Evolutionary conservation across 1,284 basidiomycete species (phyloP), one percentile per base, ranked within the genome.

Genomic region (Hypsizygus ulmarius): DNA sequence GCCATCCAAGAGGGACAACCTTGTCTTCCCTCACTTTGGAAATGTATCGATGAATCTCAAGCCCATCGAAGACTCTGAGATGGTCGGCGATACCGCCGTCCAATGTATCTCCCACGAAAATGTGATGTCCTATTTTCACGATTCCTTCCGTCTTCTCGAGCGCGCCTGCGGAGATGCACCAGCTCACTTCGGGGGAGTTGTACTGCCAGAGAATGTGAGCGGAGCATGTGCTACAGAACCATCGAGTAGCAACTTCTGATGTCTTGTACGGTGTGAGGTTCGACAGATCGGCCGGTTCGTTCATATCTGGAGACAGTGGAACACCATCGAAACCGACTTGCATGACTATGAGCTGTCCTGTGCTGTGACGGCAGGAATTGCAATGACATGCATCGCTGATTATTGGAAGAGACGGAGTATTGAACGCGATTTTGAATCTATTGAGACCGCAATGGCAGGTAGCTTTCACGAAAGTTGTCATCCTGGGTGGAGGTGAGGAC

Each of bases 381-480:
- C 59, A 62, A 43, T 64, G 60, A 43, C 58, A 63, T 11, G 60
- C 42, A 39, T 51, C 45, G 39, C 32, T 52, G 12, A 39, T 18
- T 19, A 59, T 53, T 1, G 64, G 61, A 2, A 63, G 52, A 21
- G 52, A 51, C 2, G 52, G 41, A 12, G 56, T 60, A 5, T 25
- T 29, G 40, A 64, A 59, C 7, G 58, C 47, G 18, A 65, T 48
- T 19, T 59, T 54, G 54, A 64, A 64, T n/a, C 35, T 36, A 36
- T 65, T 65, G 41, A 45, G 49, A 1, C 57, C 55, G 45, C 64
- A 65, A 30, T 62, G 59, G 57, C 64, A 65, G n/a, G 48, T 47
- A 27, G 58, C 57, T 46, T 58, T 60, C 9, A 63, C 47, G 46
- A 56, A 54, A 12, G 60, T 65, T 1, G 52, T 45, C 56, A 58